Evolutionary conservation across 1,284 basidiomycete species (phyloP), one percentile per base, ranked within the genome.

Genomic region (Gyrodon tennesseensis): DNA sequence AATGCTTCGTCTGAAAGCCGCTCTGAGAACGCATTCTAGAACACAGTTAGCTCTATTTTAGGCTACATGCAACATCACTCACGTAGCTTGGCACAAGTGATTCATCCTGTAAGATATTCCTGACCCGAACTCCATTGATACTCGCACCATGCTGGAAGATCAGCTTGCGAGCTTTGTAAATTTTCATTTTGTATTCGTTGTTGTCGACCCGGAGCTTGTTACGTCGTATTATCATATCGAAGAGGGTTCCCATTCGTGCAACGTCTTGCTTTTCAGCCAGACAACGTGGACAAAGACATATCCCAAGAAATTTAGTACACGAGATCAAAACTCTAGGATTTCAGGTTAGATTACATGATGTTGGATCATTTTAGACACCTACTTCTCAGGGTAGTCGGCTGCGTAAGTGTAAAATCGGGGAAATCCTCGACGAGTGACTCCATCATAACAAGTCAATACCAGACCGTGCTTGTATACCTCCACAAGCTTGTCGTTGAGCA

Each of bases 341-440:
- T n/a, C n/a, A n/a, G n/a, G n/a, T n/a, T n/a, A n/a, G n/a, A n/a
- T n/a, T n/a, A n/a, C n/a, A n/a, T n/a, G n/a, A n/a, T n/a, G n/a
- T n/a, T n/a, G n/a, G n/a, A n/a, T n/a, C n/a, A n/a, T n/a, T n/a
- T n/a, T n/a, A n/a, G n/a, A n/a, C n/a, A n/a, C n/a, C 2, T n/a
- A 61, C 60, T 61, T 61, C 29, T 61, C 37, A 11, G 60, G 37
- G 27, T 61, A 61, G n/a, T 55, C 53, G 4, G 37, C 53, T 4
- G 15, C 25, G 13, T 55, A 61, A 6, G 25, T 61, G 15, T 48
- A 55, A 2, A 61, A 40, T 13, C 11, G 23, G n/a, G 53, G 34
- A 11, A n/a, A n/a, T n/a, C n/a, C n/a, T n/a, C n/a, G n/a, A n/a
- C n/a, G n/a, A n/a, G n/a, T n/a, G n/a, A n/a, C n/a, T n/a, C n/a